Conservation (phyloP, 83 land plant species). For the Picea abies region DNA sequence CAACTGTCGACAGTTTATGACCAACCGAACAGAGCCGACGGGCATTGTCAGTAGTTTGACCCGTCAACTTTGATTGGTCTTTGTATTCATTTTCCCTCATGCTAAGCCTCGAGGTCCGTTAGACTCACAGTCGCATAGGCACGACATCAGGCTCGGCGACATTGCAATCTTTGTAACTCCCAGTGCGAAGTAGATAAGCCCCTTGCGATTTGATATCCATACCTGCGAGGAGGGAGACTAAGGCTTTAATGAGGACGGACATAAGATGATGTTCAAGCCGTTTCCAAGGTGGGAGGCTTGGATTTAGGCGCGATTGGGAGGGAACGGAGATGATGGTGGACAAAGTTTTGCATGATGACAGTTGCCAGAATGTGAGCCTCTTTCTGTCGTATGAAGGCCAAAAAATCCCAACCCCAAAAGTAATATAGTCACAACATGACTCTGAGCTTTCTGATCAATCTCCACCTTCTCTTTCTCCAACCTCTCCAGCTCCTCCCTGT, state of each 20-base stretch:
- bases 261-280: no score
- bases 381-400: conserved; percentile 18
- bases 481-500: conserved; percentile 32
- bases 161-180: not conserved
- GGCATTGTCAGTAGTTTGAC: no score
- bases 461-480: conserved; percentile 27
- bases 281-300: no score
- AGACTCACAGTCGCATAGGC: no score
- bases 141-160: not conserved
- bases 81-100: no score
- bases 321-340: no score
- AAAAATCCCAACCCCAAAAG: conserved; percentile 31
- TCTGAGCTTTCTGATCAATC: conserved; percentile 27
- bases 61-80: no score
- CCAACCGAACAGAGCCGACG: no score
- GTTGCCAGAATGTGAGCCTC: conserved; percentile 44
- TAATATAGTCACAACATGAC: conserved; percentile 23
- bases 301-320: no score
- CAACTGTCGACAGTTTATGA: no score
- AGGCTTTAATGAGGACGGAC: not conserved
- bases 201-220: not conserved
- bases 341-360: conserved; percentile 15
- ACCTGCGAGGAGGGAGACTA: not conserved
- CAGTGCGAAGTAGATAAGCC: not conserved
- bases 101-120: no score